Conservation (phyloP, 331 rosid species). For the Dryas integrifolia region DNA sequence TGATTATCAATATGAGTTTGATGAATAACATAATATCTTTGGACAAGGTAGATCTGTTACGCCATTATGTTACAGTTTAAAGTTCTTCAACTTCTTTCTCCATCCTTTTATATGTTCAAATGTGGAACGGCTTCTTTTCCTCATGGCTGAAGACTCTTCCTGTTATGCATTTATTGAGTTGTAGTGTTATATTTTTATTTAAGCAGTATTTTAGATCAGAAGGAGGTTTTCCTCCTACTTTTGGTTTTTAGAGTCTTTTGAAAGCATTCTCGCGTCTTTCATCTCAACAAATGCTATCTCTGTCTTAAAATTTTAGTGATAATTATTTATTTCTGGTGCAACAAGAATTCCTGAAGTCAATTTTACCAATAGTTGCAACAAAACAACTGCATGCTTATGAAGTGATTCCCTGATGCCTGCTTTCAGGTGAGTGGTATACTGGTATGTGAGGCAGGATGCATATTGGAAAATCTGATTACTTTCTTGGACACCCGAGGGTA, state of each 20-base stretch:
- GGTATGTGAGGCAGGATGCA: slow-evolving; percentile 97
- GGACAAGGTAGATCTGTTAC: slow-evolving; percentile 58
- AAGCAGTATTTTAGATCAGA: no score
- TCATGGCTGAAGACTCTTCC: no score
- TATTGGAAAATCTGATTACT: slow-evolving; percentile 78
- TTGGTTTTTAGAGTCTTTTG: no score
- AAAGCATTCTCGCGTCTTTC: no score
- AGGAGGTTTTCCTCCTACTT: no score
- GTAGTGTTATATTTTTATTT: no score
- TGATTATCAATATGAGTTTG: slow-evolving; percentile 64
- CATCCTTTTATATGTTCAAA: no score
- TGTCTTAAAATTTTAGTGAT: slow-evolving; percentile 11
- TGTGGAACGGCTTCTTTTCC: no score
- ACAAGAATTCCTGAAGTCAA: slow-evolving; percentile 10
- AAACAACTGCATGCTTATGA: slow-evolving; percentile 6
- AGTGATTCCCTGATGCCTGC: slow-evolving; percentile 23
- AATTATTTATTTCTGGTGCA: slow-evolving; percentile 21
- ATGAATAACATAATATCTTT: slow-evolving; percentile 76
- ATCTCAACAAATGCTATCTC: no score
- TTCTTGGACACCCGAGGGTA: slow-evolving; percentile 89
- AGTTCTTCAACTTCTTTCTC: no score
- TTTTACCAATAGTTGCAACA: slow-evolving; percentile 16
- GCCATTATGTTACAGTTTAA: no score
- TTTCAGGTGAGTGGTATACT: slow-evolving; percentile 93
- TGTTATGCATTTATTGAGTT: no score